A percentile compares a stretch with the other conserved stretches of the same genome.
Conservation (phyloP, 2,329 filamentous ascomycete genomes). For the Clarireedia homoeocarpa region DNA sequence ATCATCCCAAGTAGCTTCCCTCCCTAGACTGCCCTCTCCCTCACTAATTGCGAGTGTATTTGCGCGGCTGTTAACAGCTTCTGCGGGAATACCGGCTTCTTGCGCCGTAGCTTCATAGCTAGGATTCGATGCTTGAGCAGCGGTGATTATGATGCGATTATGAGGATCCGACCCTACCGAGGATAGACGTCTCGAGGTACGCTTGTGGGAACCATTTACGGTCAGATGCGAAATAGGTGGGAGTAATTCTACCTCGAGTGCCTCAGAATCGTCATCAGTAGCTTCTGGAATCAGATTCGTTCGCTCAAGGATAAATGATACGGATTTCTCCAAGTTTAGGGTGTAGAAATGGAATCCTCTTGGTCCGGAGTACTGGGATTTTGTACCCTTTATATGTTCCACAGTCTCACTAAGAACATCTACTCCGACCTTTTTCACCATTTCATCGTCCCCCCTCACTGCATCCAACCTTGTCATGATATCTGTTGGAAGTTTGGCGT, state of each 20-base stretch:
- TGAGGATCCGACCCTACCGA: constrained; percentile 76
- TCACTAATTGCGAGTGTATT: constrained; percentile 91
- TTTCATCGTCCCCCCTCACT: constrained; percentile 72
- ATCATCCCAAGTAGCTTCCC: constrained; percentile 98
- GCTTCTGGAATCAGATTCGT: constrained; percentile 67
- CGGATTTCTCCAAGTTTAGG: constrained; percentile 89
- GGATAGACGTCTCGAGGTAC: constrained; percentile 24
- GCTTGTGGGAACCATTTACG: constrained; percentile 5
- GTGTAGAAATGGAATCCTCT: constrained; percentile 97
- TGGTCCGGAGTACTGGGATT: constrained; percentile 49
- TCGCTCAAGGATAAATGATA: constrained; percentile 84
- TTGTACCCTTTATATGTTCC: constrained; percentile 59
- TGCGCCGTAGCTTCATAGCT: constrained; percentile 66
- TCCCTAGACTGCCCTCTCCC: constrained; percentile 78
- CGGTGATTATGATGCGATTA: constrained; percentile 78
- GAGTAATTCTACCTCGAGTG: constrained; percentile 36
- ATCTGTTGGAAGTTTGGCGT: constrained; percentile 68
- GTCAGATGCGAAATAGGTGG: constrained; percentile 25
- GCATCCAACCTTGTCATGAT: constrained; percentile 64
- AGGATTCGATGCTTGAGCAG: constrained; percentile 48
- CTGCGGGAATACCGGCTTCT: constrained; percentile 69
- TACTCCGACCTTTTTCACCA: constrained; percentile 71
- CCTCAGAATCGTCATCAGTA: constrained; percentile 37
- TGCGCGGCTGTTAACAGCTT: constrained; percentile 66
- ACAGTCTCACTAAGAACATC: constrained; percentile 81